phyloP scores from a whole-genome alignment of 306 rosid species.

The Mimosa bimucronata region DNA sequence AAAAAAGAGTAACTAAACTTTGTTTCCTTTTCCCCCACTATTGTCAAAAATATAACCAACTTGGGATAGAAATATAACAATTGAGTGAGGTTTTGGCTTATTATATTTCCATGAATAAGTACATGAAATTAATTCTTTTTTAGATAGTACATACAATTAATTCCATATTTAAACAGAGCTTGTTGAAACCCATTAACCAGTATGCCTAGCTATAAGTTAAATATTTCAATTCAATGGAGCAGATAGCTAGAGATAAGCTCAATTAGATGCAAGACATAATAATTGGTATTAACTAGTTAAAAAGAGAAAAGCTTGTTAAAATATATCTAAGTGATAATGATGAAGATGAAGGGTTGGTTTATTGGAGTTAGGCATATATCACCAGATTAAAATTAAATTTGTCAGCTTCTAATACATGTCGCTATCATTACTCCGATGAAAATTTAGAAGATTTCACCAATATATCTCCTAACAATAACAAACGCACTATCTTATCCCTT shows the following conservation, averaged over 20 bases:
- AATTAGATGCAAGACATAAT: background rate
- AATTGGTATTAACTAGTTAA: background rate
- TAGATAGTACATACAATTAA: background rate
- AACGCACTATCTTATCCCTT: background rate
- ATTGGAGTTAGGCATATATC: constrained; percentile 34
- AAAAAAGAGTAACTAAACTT: too few species aligned
- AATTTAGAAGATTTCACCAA: constrained; percentile 39
- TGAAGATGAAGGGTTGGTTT: constrained; percentile 22
- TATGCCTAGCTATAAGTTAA: background rate
- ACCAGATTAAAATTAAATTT: background rate
- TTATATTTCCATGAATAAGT: background rate
- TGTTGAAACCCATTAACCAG: background rate
- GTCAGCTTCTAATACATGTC: background rate
- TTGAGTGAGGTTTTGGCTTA: background rate
- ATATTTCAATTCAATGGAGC: background rate
- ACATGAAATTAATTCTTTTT: too few species aligned
- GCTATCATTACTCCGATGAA: constrained; percentile 34
- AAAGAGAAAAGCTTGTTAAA: background rate
- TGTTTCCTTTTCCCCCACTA: background rate
- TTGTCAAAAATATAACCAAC: too few species aligned
- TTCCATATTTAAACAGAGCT: background rate
- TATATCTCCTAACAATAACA: constrained; percentile 35
- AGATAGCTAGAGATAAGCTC: background rate
- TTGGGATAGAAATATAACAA: background rate
- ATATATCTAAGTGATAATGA: constrained; percentile 19